Base-by-base conservation (phyloP, 2,329 filamentous ascomycete species). In the Alternaria gansuensis region DNA sequence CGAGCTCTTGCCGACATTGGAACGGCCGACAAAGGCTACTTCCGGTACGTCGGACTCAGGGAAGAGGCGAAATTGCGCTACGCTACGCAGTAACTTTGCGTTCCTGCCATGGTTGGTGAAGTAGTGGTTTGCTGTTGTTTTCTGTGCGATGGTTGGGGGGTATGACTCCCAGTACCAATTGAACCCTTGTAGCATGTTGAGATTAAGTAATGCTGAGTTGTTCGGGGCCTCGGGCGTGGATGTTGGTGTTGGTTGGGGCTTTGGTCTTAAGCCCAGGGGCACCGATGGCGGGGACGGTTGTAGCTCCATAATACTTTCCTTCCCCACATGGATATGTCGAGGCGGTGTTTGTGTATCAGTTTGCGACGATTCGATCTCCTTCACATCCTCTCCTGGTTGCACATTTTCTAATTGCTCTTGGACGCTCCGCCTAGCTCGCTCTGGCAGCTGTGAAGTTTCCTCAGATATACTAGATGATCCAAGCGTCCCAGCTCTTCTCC, bases 1-100 rank as follows among this genome's bases (percentile, higher is more conserved):
- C 2, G 83, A 85, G 53, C 84, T 87, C 77, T 92, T 91, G 52
- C 89, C 89, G 5, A 90, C 88, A 69, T 92, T 92, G 37, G 85
- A 88, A 45, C 89, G 83, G 17, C 89, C 89, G 4, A 91, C 80
- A 70, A 92, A 90, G 39, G 84, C 85, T 13, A 89, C 82, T 78
- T 90, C 86, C 1, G 87, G 86, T 29, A 84, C 77, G 1, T 80
- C 71, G 1, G 81, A 82, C 8, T 81, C 81, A 7, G 86, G 84
- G 58, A 89, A 84, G 3, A 80, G 78, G 64, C 84, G 85, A 76
- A 91, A 91, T 57, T 84, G 82, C 14, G 82, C 80, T 6, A 84
- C 82, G 3, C 84, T 86, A 81, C 85, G 89, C 55, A 89, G 79
- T 63, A 88, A 83, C 77, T 72, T 5, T 83, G 85, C 64, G 0